Evolutionary conservation across 768 basidiomycete genomes (phyloP).

Genomic region (Mrakia blollopis): DNA sequence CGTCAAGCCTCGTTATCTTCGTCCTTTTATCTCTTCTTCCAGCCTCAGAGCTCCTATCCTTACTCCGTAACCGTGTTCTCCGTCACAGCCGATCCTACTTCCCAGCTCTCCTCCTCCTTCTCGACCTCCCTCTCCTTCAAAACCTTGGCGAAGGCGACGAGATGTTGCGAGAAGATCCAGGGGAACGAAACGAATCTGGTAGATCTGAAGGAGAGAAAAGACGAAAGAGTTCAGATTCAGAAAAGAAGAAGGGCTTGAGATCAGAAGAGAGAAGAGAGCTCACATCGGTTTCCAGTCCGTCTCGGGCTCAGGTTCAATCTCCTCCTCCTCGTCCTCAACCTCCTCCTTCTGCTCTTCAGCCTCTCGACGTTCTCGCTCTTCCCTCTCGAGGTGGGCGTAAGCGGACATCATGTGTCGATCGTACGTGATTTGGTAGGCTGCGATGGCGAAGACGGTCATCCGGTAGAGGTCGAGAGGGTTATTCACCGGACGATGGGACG

Average conservation of each 20-base stretch:
- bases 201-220: constrained; percentile 16
- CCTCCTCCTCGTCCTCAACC: constrained; percentile 17
- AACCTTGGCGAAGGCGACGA: constrained; percentile 31
- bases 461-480: background rate
- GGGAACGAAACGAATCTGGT: constrained; percentile 40
- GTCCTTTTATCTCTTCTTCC: background rate
- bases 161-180: constrained; percentile 41
- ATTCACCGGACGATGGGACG: constrained; percentile 32
- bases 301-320: constrained; percentile 25
- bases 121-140: background rate
- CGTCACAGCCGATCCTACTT: background rate
- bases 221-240: background rate
- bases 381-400: constrained; percentile 37
- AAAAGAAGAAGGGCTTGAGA: background rate
- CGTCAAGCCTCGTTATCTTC: background rate
- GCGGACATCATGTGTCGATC: background rate
- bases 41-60: background rate
- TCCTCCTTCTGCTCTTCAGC: constrained; percentile 31
- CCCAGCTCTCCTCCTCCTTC: constrained; percentile 1
- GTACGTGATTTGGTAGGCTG: constrained; percentile 41
- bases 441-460: constrained; percentile 39
- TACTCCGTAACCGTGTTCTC: background rate
- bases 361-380: constrained; percentile 35
- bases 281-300: constrained; percentile 37
- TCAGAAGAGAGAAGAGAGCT: constrained; percentile 6